phyloP scores from a whole-genome alignment of 1,284 basidiomycete species.

The Pterulicium gracile region DNA sequence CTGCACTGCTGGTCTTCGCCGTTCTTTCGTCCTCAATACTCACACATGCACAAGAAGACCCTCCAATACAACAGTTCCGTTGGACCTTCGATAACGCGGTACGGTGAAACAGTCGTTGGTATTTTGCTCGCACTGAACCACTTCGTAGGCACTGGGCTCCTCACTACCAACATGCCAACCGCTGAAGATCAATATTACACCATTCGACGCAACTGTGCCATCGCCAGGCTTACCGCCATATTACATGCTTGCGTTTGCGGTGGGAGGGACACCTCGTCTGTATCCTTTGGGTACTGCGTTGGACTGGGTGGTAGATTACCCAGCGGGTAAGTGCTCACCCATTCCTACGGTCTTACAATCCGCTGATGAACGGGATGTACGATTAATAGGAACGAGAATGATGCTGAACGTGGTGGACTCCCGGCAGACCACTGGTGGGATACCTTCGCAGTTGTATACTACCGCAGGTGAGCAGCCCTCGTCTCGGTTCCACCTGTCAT shows the following conservation, averaged over 20 bases:
- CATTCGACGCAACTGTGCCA: slow-evolving; percentile 14
- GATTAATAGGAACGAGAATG: background rate
- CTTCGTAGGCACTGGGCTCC: background rate
- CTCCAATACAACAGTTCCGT: background rate
- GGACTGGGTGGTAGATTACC: slow-evolving; percentile 31
- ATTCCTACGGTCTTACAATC: background rate
- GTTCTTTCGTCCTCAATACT: background rate
- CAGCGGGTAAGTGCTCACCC: slow-evolving; percentile 25
- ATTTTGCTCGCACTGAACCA: background rate
- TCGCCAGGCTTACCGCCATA: slow-evolving; percentile 36
- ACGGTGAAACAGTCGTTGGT: background rate
- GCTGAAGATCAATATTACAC: background rate
- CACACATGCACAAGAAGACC: background rate
- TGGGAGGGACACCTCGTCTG: slow-evolving; percentile 29
- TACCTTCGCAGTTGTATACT: background rate
- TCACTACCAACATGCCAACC: background rate
- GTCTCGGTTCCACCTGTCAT: background rate
- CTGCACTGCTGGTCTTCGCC: background rate
- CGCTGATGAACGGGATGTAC: background rate
- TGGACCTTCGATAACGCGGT: background rate
- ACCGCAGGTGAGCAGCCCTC: background rate
- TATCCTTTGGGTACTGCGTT: slow-evolving; percentile 29
- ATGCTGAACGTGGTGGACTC: background rate
- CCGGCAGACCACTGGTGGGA: background rate
- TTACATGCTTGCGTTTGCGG: slow-evolving; percentile 36